Percentiles rank a stretch among this genome's conserved stretches.
These are phyloP conservation scores for Eimeria sp. DNA, from an alignment of 169 alveolate species.

Conservation along the genomic window DNA sequence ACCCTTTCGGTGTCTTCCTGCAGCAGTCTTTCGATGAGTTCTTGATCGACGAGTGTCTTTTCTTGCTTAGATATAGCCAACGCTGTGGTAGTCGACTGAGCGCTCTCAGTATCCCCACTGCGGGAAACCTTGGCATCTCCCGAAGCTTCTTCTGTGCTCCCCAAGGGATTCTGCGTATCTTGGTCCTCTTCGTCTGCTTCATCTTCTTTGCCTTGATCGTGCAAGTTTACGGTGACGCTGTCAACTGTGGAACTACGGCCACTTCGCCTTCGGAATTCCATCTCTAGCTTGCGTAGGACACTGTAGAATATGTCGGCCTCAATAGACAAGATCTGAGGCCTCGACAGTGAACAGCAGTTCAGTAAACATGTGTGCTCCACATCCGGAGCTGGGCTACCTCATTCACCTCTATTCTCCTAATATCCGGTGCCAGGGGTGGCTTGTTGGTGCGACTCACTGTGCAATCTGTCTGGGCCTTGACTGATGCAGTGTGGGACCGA, in stretches of 20 bases:
- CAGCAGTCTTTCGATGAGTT: constrained; percentile 61
- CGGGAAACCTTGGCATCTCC: neutral
- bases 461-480: constrained; percentile 81
- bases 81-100: neutral
- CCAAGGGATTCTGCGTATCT: neutral
- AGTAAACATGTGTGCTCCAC: neutral
- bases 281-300: constrained; percentile 51
- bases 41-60: constrained; percentile 55
- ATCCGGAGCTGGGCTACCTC: neutral
- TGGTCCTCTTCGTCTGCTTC: neutral
- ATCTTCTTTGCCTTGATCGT: neutral
- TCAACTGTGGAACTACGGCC: constrained; percentile 68
- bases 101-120: neutral
- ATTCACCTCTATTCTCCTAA: neutral
- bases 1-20: constrained; percentile 74
- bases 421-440: neutral
- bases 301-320: constrained; percentile 56
- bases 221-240: constrained; percentile 1
- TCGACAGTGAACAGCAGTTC: neutral
- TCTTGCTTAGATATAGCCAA: constrained; percentile 39
- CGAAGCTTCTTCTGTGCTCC: neutral
- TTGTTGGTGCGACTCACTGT: constrained; percentile 36
- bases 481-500: constrained; percentile 80
- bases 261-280: constrained; percentile 66
- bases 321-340: constrained; percentile 44